Evolutionary conservation across 495 filamentous ascomycete species (phyloP).

Genomic region (Penicillium mononematosum): DNA sequence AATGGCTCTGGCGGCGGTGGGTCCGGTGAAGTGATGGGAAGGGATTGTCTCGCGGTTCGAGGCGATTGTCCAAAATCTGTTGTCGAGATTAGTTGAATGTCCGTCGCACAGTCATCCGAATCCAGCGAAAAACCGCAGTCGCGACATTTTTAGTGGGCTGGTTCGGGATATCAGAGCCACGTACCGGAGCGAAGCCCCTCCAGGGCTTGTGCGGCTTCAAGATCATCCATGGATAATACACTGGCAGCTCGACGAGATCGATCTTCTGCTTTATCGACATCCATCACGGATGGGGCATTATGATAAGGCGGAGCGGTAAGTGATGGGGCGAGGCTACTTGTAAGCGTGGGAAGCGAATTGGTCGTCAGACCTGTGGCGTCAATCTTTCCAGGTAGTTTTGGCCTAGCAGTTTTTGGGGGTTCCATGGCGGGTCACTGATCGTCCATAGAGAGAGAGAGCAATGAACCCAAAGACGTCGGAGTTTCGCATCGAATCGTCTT

Average conservation of each 20-base stretch:
- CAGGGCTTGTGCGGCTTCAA: constrained; percentile 85
- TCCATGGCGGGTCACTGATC: constrained; percentile 16
- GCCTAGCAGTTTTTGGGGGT: not conserved
- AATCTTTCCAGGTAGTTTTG: not conserved
- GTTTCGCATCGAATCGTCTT: constrained; percentile 8
- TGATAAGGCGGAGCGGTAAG: constrained; percentile 18
- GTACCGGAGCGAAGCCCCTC: constrained; percentile 80
- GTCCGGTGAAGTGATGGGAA: constrained; percentile 24
- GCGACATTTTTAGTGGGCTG: constrained; percentile 9
- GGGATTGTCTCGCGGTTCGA: constrained; percentile 30
- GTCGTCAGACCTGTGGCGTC: constrained; percentile 7
- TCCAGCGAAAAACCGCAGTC: not conserved
- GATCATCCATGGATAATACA: constrained; percentile 73
- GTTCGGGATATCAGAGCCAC: constrained; percentile 22
- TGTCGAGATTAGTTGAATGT: constrained; percentile 16
- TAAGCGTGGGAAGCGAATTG: constrained; percentile 8
- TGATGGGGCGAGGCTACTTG: constrained; percentile 14
- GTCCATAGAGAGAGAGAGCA: constrained; percentile 7
- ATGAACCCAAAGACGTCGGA: constrained; percentile 5
- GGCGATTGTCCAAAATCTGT: constrained; percentile 39
- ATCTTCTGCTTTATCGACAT: constrained; percentile 42
- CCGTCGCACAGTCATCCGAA: constrained; percentile 1
- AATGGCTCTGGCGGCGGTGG: constrained; percentile 63
- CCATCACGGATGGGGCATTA: constrained; percentile 42
- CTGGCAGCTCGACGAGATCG: constrained; percentile 47